Conservation (phyloP, 148 eudicot species). For the Beta vulgaris region DNA sequence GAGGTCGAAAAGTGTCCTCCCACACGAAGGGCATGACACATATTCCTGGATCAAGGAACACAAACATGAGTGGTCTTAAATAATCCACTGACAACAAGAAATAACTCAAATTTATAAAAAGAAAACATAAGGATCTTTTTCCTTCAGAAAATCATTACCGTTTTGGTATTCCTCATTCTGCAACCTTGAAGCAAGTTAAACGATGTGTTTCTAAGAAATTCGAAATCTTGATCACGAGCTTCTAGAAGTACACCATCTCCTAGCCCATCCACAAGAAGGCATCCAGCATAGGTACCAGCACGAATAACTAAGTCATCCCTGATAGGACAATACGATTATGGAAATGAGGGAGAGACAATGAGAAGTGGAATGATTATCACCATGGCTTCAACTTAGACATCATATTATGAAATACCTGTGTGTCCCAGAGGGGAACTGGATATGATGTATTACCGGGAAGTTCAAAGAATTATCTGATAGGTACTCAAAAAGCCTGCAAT, state of each 20-base stretch:
- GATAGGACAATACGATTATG: slow-evolving; percentile 6
- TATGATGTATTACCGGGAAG: slow-evolving; percentile 91
- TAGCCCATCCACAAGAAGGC: slow-evolving; percentile 93
- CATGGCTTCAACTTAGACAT: slow-evolving; percentile 11
- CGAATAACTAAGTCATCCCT: slow-evolving; percentile 94
- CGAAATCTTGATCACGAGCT: slow-evolving; percentile 82
- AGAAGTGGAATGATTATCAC: slow-evolving; percentile 4
- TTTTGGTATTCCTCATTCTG: slow-evolving; percentile 98
- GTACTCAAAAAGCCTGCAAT: slow-evolving; percentile 90
- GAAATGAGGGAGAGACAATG: slow-evolving; percentile 13
- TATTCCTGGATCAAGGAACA: slow-evolving; percentile 59
- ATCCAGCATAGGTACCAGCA: slow-evolving; percentile 91
- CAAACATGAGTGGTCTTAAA: neutral
- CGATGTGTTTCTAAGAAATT: slow-evolving; percentile 85
- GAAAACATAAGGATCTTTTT: neutral
- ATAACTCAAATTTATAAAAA: neutral
- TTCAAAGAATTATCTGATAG: slow-evolving; percentile 65
- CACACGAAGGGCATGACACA: slow-evolving; percentile 99
- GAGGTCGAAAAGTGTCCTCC: slow-evolving; percentile 92
- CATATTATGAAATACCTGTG: slow-evolving; percentile 56
- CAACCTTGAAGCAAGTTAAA: slow-evolving; percentile 98
- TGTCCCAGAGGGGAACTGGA: slow-evolving; percentile 62
- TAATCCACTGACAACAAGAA: neutral
- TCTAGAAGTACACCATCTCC: slow-evolving; percentile 94
- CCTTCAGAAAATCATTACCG: slow-evolving; percentile 41